Conservation (phyloP, 768 basidiomycete species). For the Bullera alba region DNA sequence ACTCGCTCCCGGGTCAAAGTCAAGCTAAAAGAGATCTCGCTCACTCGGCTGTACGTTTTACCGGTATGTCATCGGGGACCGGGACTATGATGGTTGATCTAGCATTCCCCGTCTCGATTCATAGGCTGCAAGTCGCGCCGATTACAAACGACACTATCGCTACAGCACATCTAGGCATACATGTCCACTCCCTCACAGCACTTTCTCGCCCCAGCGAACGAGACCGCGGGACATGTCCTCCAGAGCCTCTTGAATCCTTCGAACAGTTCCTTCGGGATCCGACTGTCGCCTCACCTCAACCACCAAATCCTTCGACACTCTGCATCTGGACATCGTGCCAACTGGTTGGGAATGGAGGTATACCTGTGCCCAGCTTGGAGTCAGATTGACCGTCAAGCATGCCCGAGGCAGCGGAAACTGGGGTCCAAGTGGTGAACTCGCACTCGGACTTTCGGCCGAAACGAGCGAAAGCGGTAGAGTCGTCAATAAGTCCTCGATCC, state of each 20-base stretch:
- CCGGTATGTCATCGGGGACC: too few relatives aligned
- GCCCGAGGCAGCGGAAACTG: constrained; percentile 24
- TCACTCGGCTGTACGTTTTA: too few relatives aligned
- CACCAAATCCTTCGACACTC: constrained; percentile 16
- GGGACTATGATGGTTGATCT: too few relatives aligned
- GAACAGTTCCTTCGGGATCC: constrained; percentile 16
- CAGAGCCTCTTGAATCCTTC: constrained; percentile 24
- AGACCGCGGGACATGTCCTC: constrained; percentile 24
- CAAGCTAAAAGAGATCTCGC: too few relatives aligned
- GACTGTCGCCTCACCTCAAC: constrained; percentile 25
- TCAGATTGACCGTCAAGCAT: constrained; percentile 24
- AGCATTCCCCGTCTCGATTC: too few relatives aligned
- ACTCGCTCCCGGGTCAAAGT: too few relatives aligned
- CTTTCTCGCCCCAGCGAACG: constrained; percentile 26
- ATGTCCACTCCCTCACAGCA: constrained; percentile 5
- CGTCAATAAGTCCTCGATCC: constrained; percentile 33
- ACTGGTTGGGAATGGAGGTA: constrained; percentile 14
- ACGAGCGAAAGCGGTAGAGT: constrained; percentile 16
- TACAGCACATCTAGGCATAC: too few relatives aligned
- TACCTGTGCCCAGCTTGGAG: constrained; percentile 25
- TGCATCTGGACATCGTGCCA: background rate
- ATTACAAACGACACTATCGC: background rate
- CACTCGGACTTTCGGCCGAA: background rate
- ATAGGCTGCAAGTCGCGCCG: too few relatives aligned
- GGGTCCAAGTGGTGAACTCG: background rate